Evolutionary conservation across 441 rosid genomes (phyloP), one percentile per base, ranked within the genome.

Genomic region (Populus hybrid): DNA sequence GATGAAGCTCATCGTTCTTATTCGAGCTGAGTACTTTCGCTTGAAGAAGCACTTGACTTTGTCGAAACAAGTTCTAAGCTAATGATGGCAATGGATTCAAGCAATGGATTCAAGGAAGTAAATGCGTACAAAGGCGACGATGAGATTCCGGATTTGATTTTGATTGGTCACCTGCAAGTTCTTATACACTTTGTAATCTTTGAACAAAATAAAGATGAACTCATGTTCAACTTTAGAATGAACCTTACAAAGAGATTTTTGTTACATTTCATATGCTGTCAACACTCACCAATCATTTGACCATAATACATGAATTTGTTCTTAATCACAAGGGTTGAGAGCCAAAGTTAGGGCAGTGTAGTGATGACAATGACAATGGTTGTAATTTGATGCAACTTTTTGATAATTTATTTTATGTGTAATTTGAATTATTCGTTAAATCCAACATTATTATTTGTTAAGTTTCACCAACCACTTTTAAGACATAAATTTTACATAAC

Each of bases 1-100:
- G 75, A 64, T 11, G 81, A 64, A 42, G 84, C 71, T 26, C 81
- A 50, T 53, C 61, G n/a, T 76, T 69, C 75, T 40, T 83, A 32
- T 71, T 77, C 89, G 4, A 87, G 88, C 78, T 82, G 80, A 84
- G 71, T 35, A 23, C 30, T 10, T 36, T n/a, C 3, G 4, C 71
- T 28, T 75, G 78, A 46, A 14, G 7, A 76, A 65, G 73, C 57
- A 42, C 68, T 66, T 67, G 69, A 70, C 11, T 42, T 79, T 77
- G 71, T 57, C 71, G 68, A 34, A 40, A 14, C 66, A 68, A 40
- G 11, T 36, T 36, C 35, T 42, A 70, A 38, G 21, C 61, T 53
- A 1, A 53, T 16, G 61, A 53, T 5, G n/a, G n/a, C n/a, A n/a
- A n/a, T n/a, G n/a, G n/a, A n/a, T n/a, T n/a, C n/a, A n/a, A 5